Conservation (phyloP, 1,284 basidiomycete species). For the Sanguinoderma infundibulare region DNA sequence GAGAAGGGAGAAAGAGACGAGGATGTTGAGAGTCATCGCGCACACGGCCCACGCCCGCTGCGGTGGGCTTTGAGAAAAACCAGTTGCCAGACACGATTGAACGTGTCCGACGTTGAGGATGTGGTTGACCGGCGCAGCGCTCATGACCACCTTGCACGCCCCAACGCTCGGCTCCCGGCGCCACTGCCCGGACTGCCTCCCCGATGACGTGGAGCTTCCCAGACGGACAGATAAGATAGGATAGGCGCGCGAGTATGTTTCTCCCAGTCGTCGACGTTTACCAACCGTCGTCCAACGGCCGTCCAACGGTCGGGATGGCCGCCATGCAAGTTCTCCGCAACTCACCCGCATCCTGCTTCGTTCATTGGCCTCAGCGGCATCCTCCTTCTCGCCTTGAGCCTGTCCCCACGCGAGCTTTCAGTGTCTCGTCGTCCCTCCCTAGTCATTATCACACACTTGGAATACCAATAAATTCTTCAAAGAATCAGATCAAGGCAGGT, state of each 20-base stretch:
- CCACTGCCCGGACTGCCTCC: neutral
- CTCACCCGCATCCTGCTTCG: neutral
- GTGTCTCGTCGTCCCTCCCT: conserved; percentile 8
- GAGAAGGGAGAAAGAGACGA: conserved; percentile 47
- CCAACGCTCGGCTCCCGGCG: neutral
- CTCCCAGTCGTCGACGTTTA: too few species aligned
- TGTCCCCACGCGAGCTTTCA: neutral
- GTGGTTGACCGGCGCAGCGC: conserved; percentile 3
- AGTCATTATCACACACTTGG: conserved; percentile 49
- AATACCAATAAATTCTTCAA: conserved; percentile 46
- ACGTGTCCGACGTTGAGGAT: conserved; percentile 14
- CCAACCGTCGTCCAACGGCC: neutral
- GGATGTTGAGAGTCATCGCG: conserved; percentile 45
- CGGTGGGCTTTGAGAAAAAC: conserved; percentile 9
- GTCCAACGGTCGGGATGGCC: too few species aligned
- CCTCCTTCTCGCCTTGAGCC: neutral
- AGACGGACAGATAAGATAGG: neutral
- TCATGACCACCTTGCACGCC: neutral
- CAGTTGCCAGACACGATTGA: conserved; percentile 18
- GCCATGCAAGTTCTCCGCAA: neutral
- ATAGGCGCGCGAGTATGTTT: neutral
- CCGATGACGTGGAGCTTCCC: neutral
- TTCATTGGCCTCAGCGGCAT: neutral
- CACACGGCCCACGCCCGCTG: conserved; percentile 13
- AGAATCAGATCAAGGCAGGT: conserved; percentile 51